Evolutionary conservation across 306 rosid species (phyloP).

Genomic region (Spatholobus suberectus): DNA sequence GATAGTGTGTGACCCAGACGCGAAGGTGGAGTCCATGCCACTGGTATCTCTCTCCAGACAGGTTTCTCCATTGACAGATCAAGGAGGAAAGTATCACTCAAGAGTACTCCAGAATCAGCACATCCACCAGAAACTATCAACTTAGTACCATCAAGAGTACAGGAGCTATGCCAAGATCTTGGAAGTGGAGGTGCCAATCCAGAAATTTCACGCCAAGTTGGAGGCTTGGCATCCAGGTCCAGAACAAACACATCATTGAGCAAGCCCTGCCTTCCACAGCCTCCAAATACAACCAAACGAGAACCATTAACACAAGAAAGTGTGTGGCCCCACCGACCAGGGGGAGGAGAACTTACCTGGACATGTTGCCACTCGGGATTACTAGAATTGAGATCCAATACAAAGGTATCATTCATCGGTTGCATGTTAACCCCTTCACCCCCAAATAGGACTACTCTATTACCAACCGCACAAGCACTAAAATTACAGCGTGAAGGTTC

Average conservation of each 20-base stretch:
- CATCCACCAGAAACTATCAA: conserved; percentile 99
- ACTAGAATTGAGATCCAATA: conserved; percentile 85
- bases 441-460: conserved; percentile 95
- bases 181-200: conserved; percentile 99
- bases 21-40: conserved; percentile 97
- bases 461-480: conserved; percentile 99
- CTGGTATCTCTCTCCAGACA: conserved; percentile 97
- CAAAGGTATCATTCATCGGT: conserved; percentile 98
- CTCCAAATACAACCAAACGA: conserved; percentile 95
- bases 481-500: conserved; percentile 99
- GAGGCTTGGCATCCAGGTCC: conserved; percentile 95
- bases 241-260: conserved; percentile 96
- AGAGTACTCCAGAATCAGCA: conserved; percentile 98
- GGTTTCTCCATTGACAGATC: conserved; percentile 99
- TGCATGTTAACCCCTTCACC: conserved; percentile 99
- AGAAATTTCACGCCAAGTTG: conserved; percentile 98
- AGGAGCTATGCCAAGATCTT: conserved; percentile 99
- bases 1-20: conserved; percentile 95
- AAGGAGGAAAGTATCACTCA: conserved; percentile 94
- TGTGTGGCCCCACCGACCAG: conserved; percentile 99
- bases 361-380: conserved; percentile 98
- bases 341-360: conserved; percentile 99
- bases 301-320: conserved; percentile 98
- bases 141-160: conserved; percentile 98
- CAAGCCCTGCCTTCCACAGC: conserved; percentile 97